Percentiles rank a stretch among this genome's conserved stretches.
Conservation (phyloP, 257 asterid genomes). For the Plantago elongata region DNA sequence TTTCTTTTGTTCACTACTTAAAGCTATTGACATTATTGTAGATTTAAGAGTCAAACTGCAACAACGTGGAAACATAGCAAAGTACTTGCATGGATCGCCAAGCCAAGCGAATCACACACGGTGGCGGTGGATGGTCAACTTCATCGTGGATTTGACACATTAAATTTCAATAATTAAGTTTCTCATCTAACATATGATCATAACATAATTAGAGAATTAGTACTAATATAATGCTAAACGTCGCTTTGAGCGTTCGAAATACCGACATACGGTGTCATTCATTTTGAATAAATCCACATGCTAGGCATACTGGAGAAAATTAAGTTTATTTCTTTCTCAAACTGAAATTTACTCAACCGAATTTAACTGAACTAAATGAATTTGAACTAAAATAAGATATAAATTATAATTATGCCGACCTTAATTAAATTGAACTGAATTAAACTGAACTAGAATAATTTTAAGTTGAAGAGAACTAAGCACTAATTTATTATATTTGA, state of each 20-base stretch:
- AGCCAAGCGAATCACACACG: slow-evolving; percentile 35
- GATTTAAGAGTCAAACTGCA: slow-evolving; percentile 34
- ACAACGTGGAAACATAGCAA: slow-evolving; percentile 38
- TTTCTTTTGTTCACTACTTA: slow-evolving; percentile 14
- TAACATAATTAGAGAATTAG: not conserved
- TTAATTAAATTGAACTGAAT: no score
- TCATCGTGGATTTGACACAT: slow-evolving; percentile 15
- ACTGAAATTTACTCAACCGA: no score
- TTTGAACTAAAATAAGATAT: no score
- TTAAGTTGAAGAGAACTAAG: no score
- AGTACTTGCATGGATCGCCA: slow-evolving; percentile 23
- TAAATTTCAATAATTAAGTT: not conserved
- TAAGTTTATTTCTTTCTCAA: no score
- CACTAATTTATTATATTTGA: no score
- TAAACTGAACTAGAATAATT: no score
- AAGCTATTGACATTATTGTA: slow-evolving; percentile 23
- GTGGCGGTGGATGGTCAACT: slow-evolving; percentile 78
- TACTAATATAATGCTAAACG: not conserved
- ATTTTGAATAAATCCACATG: not conserved
- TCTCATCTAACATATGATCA: not conserved
- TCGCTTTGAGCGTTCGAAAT: not conserved
- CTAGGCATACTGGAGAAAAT: no score
- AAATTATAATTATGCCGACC: no score
- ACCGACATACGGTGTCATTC: not conserved
- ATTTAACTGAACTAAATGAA: no score